Evolutionary conservation across 176 grass and related monocot species (phyloP).

Genomic region (Thinopyrum elongatum): DNA sequence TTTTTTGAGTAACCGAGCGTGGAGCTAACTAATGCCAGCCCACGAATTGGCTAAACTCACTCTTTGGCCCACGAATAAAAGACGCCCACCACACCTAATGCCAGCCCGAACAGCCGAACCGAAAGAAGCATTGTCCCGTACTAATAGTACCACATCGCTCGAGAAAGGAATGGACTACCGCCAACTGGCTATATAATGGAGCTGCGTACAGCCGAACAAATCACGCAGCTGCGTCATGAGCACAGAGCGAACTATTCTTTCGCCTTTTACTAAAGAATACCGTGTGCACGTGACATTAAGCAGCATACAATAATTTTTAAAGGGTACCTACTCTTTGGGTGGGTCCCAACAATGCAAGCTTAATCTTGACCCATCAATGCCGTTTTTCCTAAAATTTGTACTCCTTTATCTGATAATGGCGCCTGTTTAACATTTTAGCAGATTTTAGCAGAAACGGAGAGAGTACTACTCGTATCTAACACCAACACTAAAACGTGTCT

Average conservation of each 20-base stretch:
- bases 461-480: too few relatives aligned
- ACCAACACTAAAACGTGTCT: too few relatives aligned
- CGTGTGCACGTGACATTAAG: constrained; percentile 37
- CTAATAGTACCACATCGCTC: background rate
- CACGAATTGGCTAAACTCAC: too few relatives aligned
- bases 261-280: constrained; percentile 59
- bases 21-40: too few relatives aligned
- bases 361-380: too few relatives aligned
- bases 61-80: too few relatives aligned
- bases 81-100: too few relatives aligned
- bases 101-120: background rate
- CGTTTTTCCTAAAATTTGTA: too few relatives aligned
- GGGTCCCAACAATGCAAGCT: background rate
- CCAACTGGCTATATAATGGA: background rate
- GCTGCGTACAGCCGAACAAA: background rate
- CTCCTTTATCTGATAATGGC: too few relatives aligned
- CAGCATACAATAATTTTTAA: constrained; percentile 46
- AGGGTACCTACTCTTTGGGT: background rate
- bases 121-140: background rate
- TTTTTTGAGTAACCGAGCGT: too few relatives aligned
- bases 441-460: too few relatives aligned
- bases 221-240: constrained; percentile 52
- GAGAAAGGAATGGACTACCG: background rate
- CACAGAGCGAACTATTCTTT: constrained; percentile 78
- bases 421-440: too few relatives aligned